Conservation (phyloP, 495 filamentous ascomycete genomes). For the Jackrogersella minutella region DNA sequence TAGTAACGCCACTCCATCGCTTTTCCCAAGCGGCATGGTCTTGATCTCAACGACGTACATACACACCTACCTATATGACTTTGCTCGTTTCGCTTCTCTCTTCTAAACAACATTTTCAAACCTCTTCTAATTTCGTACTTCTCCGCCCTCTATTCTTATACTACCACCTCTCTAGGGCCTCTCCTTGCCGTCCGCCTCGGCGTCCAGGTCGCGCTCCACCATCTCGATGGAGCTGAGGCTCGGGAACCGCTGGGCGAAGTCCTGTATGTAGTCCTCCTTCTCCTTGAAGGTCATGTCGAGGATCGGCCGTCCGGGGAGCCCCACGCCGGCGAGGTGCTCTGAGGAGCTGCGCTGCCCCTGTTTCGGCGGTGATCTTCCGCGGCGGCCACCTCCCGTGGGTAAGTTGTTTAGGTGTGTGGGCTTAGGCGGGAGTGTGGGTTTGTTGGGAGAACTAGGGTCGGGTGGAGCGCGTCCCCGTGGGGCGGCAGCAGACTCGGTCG, state of each 20-base stretch:
- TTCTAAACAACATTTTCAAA: neutral
- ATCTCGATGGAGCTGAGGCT: conserved; percentile 83
- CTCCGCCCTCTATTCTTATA: neutral
- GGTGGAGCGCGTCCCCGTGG: conserved; percentile 30
- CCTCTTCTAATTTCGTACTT: neutral
- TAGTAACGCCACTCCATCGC: conserved; percentile 8
- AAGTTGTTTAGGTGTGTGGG: conserved; percentile 61
- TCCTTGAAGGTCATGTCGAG: conserved; percentile 57
- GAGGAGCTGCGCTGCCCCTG: conserved; percentile 26
- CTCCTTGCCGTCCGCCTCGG: conserved; percentile 33
- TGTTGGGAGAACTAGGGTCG: conserved; percentile 30
- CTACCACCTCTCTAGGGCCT: neutral
- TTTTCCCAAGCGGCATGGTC: neutral
- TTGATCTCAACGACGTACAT: neutral
- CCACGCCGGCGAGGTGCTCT: conserved; percentile 51
- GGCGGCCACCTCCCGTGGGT: conserved; percentile 45
- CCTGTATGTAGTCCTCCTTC: conserved; percentile 62
- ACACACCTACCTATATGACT: conserved; percentile 11
- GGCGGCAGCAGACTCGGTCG: conserved; percentile 28
- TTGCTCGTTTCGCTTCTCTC: neutral
- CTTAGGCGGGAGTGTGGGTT: conserved; percentile 51
- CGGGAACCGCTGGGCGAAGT: conserved; percentile 85
- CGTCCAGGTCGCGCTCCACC: conserved; percentile 66
- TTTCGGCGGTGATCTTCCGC: conserved; percentile 50
- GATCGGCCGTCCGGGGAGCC: conserved; percentile 52